These are phyloP conservation scores for Globisporangium camurandrum DNA, from an alignment of 352 stramenopile species.

Conservation along the genomic window DNA sequence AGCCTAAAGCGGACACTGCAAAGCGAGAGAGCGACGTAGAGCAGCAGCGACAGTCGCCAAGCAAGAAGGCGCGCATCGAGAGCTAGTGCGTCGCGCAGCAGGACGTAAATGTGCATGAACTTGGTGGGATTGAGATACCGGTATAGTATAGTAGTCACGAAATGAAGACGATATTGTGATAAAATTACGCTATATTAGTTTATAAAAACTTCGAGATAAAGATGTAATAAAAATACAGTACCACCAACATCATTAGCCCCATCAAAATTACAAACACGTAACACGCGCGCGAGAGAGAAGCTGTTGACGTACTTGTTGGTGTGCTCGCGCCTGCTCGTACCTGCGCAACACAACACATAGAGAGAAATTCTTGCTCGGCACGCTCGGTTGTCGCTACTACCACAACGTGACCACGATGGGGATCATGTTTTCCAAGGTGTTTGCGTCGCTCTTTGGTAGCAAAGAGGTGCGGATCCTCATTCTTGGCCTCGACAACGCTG, in stretches of 20 bases:
- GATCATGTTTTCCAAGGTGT: conserved; percentile 96
- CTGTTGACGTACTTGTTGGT: too few species aligned
- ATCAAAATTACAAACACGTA: neutral
- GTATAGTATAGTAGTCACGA: too few species aligned
- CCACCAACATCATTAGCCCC: too few species aligned
- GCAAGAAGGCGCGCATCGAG: conserved; percentile 50
- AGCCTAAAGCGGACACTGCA: neutral
- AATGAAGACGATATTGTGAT: too few species aligned
- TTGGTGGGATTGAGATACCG: too few species aligned
- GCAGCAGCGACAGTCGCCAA: conserved; percentile 30
- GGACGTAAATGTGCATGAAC: too few species aligned
- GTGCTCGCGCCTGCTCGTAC: too few species aligned
- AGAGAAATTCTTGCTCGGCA: neutral
- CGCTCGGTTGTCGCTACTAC: neutral
- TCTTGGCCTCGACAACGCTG: conserved; percentile 98
- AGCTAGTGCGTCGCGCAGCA: conserved; percentile 11
- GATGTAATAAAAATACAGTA: too few species aligned
- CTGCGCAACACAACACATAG: neutral
- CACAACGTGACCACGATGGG: conserved; percentile 93
- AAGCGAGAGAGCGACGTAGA: conserved; percentile 3
- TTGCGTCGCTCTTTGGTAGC: conserved; percentile 96
- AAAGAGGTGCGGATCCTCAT: conserved; percentile 99
- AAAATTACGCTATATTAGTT: too few species aligned
- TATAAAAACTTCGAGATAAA: too few species aligned
- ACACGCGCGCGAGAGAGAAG: neutral